Evolutionary conservation across 768 basidiomycete genomes (phyloP).

Genomic region (Rhodotorula diobovata): DNA sequence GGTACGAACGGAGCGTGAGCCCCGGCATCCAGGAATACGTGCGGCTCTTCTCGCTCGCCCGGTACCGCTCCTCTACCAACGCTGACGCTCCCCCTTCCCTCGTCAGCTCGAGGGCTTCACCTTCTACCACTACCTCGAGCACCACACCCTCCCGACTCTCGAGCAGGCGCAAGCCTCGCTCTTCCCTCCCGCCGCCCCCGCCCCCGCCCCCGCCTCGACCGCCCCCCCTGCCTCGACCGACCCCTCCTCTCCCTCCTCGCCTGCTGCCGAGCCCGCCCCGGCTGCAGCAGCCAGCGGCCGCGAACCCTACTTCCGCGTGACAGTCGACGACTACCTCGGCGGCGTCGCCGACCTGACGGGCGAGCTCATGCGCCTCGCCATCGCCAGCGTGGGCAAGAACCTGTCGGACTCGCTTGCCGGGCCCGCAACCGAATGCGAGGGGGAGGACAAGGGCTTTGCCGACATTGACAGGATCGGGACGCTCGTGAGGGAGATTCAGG

Average conservation of each 20-base stretch:
- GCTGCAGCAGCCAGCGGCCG: too few species aligned
- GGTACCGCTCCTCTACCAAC: neutral
- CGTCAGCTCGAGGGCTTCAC: slow-evolving; percentile 69
- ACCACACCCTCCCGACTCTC: slow-evolving; percentile 34
- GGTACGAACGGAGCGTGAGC: slow-evolving; percentile 45
- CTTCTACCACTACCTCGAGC: slow-evolving; percentile 37
- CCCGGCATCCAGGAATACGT: slow-evolving; percentile 78
- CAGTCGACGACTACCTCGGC: slow-evolving; percentile 72
- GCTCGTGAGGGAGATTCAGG: slow-evolving; percentile 49
- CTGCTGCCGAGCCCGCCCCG: neutral
- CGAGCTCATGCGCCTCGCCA: slow-evolving; percentile 92
- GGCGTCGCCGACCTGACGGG: slow-evolving; percentile 93
- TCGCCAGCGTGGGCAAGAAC: slow-evolving; percentile 61
- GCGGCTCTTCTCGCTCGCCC: neutral
- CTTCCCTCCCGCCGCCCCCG: slow-evolving; percentile 5
- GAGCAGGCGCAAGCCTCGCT: slow-evolving; percentile 22
- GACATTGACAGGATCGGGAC: slow-evolving; percentile 44
- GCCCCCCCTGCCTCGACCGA: neutral
- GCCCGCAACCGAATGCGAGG: neutral
- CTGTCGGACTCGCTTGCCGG: neutral
- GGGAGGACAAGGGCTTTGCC: slow-evolving; percentile 44
- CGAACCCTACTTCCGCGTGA: slow-evolving; percentile 32
- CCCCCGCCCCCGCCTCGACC: neutral
- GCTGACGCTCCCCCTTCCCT: neutral
- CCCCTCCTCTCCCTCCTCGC: neutral